A percentile compares a stretch with the other conserved stretches of the same genome.
Conservation (phyloP, 2,329 filamentous ascomycete genomes). For the Colletotrichum salicis region DNA sequence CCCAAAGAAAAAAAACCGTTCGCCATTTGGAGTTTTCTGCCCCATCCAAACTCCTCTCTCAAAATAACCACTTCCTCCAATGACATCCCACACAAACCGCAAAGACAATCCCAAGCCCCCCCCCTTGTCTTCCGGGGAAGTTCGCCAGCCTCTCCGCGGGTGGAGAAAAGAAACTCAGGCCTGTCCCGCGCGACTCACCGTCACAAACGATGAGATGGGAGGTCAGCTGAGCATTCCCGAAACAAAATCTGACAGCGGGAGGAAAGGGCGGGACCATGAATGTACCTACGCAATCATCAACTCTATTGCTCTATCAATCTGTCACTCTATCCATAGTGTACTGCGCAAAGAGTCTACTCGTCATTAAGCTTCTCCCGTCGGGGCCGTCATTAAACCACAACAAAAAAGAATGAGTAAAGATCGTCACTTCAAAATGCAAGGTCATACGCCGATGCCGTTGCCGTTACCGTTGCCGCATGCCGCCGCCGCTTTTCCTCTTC, state of each 20-base stretch:
- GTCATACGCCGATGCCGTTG: neutral
- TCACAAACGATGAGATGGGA: neutral
- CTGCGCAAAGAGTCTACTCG: neutral
- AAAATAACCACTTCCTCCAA: neutral
- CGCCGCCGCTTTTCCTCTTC: neutral
- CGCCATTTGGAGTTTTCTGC: too few species aligned
- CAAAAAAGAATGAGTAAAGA: neutral
- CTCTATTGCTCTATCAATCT: neutral
- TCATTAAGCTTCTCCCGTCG: neutral
- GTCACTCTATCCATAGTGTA: too few species aligned
- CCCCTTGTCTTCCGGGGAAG: neutral
- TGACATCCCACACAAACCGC: neutral
- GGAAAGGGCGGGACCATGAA: neutral
- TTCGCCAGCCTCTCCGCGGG: neutral
- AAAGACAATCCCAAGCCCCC: neutral
- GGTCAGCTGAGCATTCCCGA: constrained; percentile 28
- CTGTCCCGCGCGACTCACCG: neutral
- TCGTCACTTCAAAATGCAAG: neutral
- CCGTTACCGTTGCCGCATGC: neutral
- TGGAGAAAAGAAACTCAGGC: neutral
- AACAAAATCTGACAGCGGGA: constrained; percentile 2
- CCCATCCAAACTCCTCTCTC: neutral
- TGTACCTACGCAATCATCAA: neutral
- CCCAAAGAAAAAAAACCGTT: neutral
- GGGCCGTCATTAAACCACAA: neutral